Evolutionary conservation across 306 rosid genomes (phyloP), one percentile per base, ranked within the genome.

Genomic region (Gillenia trifoliata): DNA sequence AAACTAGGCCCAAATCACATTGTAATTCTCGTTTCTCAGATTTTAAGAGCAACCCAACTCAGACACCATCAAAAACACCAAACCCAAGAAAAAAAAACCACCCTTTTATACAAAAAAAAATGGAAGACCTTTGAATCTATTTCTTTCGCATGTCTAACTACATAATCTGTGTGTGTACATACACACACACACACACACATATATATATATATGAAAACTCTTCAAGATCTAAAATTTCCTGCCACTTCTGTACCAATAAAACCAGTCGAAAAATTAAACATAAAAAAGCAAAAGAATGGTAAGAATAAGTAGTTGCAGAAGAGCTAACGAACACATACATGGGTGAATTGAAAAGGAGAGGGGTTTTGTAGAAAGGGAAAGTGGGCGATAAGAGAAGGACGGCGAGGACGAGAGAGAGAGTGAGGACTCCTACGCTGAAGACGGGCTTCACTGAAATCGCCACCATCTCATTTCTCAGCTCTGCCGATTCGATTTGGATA

Each of bases 401-500:
- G 63, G 80, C 41, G 73, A 88, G 75, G 66, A 82, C 15, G 40
- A 92, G 69, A 45, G 87, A 78, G 31, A 94, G 88, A 30, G 87
- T 30, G 72, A 82, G 52, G 36, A 85, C 76, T 15, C 83, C 81
- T 61, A 86, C 20, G 76, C 63, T 83, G 74, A 90, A 91, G 3
- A 84, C 66, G 71, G 91, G 91, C 87, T 86, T 93, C 77, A 87
- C 87, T 66, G 90, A 79, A 36, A 91, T 78, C 84, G 78, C 75
- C 85, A 84, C 73, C 97, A 93, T 93, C 79, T 34, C 68, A 47
- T 50, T 30, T 52, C 78, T 40, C 11, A 36, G 30, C 36, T 43
- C 49, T n/a, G 26, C 60, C 20, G 55, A 50, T 7, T 28, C 62
- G 33, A 29, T 61, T 20, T 61, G 38, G 31, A 61, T 6, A 15